Evolutionary conservation across 306 rosid genomes (phyloP), one percentile per base, ranked within the genome.

Genomic region (Cotoneaster glaucophyllus): DNA sequence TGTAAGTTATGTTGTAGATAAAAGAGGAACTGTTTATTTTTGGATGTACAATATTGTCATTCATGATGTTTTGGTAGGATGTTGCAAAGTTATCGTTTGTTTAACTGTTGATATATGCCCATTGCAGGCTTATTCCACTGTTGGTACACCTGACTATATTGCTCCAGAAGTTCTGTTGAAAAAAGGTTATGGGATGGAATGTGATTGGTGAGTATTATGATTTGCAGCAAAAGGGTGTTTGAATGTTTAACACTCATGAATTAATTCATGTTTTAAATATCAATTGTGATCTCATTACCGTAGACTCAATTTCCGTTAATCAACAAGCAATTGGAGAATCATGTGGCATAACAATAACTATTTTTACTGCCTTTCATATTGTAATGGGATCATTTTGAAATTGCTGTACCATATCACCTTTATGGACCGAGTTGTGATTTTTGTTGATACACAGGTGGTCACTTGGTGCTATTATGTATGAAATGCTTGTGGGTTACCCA

Each of bases 121-220:
- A 69, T 81, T 89, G 81, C 86, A 96, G 99, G 99, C 99, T 81
- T 96, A 92, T 86, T 96, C 99, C 52, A 92, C 99, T n/a, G 99
- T 96, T 80, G 99, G 99, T 71, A 96, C 99, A 45, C 99, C 99
- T 6, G 99, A 95, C 82, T 95, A 95, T 77, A 95, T 95, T 86
- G 99, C 99, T 79, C 99, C 99, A 22, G 99, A 95, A 87, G 99
- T 96, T 89, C 88, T 96, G 48, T 72, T 96, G 90, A 96, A 96
- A 87, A 96, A 92, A 88, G 99, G 99, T 66, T 96, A 96, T 67
- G 98, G 83, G 24, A 85, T 96, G 98, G 99, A 96, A 89, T 96
- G 99, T 82, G 99, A 96, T 84, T 96, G 99, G 99, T 92, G 81
- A 88, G 92, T 85, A 82, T 45, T 53, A 32, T 72, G 73, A 22